Base-by-base conservation (phyloP, 345 rosid genomes). In the Euphorbia pulcherrima region DNA sequence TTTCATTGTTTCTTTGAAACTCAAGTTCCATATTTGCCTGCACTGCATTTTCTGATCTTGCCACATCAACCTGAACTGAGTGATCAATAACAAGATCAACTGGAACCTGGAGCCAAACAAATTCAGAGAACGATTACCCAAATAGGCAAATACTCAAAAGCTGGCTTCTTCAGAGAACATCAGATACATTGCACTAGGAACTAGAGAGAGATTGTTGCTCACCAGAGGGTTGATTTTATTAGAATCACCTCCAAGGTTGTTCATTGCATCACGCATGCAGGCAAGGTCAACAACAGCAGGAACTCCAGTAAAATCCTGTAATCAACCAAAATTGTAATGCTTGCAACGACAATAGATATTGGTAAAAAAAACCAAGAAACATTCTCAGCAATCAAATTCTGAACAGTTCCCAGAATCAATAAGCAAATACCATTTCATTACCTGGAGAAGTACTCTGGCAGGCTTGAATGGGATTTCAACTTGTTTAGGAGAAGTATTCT, bases 61-160 rank as follows among this genome's bases (percentile, higher is more conserved):
- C 94, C 65, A 92, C 95, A 74, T 92, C 98, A 75, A 92, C 98
- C 78, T 86, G 96, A 75, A 89, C 96, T 0, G 98, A 92, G 81
- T 92, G 98, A 78, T 92, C 98, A 70, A 92, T 92, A 20, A 92
- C 98, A 84, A 92, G 96, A 86, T 92, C 98, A 68, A 92, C 98
- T 4, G 96, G 96, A 64, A 92, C 96, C 98, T 92, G 82, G 69
- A 77, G 8, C 40, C 1, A 55, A 16, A 72, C n/a, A 61, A 33
- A 5, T 33, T 20, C 51, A 40, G 28, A 8, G 12, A 23, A 60
- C 46, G 61, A 53, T 39, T 56, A 44, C 58, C 14, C 28, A 59
- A 50, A 55, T 41, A 39, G 6, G 44, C 2, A 39, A 39, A 39
- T 39, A 39, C 44, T 39, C 44, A 39, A 39, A 39, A 5, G 10